Conservation (phyloP, 176 grass and related monocot species). For the Carex cristatella region DNA sequence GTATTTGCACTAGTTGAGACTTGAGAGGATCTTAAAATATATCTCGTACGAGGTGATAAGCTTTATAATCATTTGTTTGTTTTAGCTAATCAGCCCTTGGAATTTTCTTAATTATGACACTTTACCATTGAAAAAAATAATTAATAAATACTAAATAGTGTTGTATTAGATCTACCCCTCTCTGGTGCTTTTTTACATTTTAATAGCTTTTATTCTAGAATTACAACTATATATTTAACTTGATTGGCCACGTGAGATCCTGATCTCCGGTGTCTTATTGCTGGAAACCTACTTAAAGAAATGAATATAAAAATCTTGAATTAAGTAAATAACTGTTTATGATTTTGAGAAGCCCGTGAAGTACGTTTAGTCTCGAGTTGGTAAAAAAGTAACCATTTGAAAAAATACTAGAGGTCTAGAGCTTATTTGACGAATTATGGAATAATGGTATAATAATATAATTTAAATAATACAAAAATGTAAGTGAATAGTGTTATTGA, state of each 20-base stretch:
- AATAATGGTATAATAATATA: too few species aligned
- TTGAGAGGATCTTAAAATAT: not conserved
- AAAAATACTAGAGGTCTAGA: too few species aligned
- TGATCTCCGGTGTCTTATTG: not conserved
- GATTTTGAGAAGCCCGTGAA: not conserved
- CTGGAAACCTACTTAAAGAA: not conserved
- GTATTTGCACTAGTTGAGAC: not conserved
- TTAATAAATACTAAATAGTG: too few species aligned
- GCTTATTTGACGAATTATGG: too few species aligned
- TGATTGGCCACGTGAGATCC: slow-evolving; percentile 13
- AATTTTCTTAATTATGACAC: not conserved
- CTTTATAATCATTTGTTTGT: not conserved
- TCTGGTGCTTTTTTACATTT: not conserved
- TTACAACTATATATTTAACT: not conserved
- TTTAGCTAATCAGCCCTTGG: not conserved
- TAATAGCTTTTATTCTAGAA: not conserved
- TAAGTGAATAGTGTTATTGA: too few species aligned
- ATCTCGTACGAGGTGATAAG: slow-evolving; percentile 28
- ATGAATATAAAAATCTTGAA: not conserved
- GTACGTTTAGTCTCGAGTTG: not conserved
- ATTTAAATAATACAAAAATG: too few species aligned
- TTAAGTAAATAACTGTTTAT: not conserved
- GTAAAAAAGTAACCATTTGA: not conserved
- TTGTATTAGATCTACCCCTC: not conserved
- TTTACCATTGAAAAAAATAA: not conserved